These are phyloP conservation scores for Mucor lusitanicus DNA, from an alignment of 371 early-diverging fungal genomes.

Conservation along the genomic window DNA sequence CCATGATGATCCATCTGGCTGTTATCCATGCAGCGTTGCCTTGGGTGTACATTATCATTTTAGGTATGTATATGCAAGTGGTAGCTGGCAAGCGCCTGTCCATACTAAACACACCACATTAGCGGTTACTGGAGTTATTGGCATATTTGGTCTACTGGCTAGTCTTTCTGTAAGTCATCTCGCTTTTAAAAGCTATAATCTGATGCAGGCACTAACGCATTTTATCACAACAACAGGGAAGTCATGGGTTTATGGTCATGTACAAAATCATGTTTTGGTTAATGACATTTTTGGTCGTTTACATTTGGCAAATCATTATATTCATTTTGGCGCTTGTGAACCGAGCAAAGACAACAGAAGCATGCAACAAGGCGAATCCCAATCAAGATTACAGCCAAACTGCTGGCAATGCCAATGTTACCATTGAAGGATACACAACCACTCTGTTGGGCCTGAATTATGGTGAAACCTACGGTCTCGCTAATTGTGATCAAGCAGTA, in stretches of 20 bases:
- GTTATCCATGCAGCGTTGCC: conserved; percentile 32
- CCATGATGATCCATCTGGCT: conserved; percentile 47
- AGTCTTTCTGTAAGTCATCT: conserved; percentile 29
- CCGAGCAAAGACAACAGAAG: conserved; percentile 26
- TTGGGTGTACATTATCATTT: conserved; percentile 40
- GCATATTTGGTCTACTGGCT: conserved; percentile 40
- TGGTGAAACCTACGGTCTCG: conserved; percentile 46
- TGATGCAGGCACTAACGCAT: neutral
- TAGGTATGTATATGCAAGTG: conserved; percentile 30
- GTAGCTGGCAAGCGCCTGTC: neutral
- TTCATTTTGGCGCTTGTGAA: conserved; percentile 43
- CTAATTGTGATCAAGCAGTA: conserved; percentile 45
- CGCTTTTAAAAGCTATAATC: too few species aligned
- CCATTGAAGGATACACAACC: conserved; percentile 24
- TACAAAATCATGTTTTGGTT: conserved; percentile 40
- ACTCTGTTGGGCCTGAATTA: conserved; percentile 41
- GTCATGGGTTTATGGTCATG: conserved; percentile 36
- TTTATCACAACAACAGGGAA: conserved; percentile 27
- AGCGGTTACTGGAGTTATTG: conserved; percentile 38
- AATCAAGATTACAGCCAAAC: conserved; percentile 4
- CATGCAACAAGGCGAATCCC: conserved; percentile 35
- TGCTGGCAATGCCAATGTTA: conserved; percentile 2
- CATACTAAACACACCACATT: neutral
- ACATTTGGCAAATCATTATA: conserved; percentile 38
- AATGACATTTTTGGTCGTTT: conserved; percentile 28